Evolutionary conservation across 345 rosid species (phyloP).

Genomic region (Hibiscus tridactylites): DNA sequence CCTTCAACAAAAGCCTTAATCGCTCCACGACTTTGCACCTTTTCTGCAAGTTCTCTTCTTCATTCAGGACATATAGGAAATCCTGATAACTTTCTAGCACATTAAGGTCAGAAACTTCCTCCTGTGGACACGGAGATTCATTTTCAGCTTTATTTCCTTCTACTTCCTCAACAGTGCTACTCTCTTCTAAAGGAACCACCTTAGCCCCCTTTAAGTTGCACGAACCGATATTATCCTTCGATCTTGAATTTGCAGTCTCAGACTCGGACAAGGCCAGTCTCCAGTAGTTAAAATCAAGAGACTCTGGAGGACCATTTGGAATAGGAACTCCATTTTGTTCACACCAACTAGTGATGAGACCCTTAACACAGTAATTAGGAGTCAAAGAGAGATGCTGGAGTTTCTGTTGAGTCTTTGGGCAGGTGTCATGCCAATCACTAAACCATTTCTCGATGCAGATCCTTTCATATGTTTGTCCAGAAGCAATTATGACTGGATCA

Average conservation of each 20-base stretch:
- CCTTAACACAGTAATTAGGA: conserved; percentile 97
- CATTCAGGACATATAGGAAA: conserved; percentile 48
- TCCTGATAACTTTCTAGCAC: conserved; percentile 39
- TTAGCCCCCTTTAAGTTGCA: conserved; percentile 48
- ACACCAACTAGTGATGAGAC: conserved; percentile 92
- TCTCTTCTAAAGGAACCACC: conserved; percentile 70
- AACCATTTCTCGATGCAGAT: conserved; percentile 97
- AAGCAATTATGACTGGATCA: conserved; percentile 94
- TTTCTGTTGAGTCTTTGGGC: conserved; percentile 93
- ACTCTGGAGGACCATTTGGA: conserved; percentile 74
- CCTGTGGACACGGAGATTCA: conserved; percentile 9
- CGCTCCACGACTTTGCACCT: conserved; percentile 60
- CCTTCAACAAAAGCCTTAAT: conserved; percentile 65
- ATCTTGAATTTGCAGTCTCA: conserved; percentile 59
- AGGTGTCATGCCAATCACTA: conserved; percentile 74
- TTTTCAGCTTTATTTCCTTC: conserved; percentile 32
- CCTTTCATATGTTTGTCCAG: conserved; percentile 95
- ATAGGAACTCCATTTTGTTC: conserved; percentile 74
- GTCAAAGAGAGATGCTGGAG: conserved; percentile 75
- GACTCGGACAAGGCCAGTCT: conserved; percentile 67
- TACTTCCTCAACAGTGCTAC: conserved; percentile 37
- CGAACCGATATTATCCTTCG: conserved; percentile 36
- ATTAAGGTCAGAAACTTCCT: conserved; percentile 36
- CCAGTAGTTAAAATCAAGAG: conserved; percentile 86
- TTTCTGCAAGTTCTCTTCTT: conserved; percentile 34